Base-by-base conservation (phyloP, 2,329 filamentous ascomycete species). In the Grosmannia clavigera region DNA sequence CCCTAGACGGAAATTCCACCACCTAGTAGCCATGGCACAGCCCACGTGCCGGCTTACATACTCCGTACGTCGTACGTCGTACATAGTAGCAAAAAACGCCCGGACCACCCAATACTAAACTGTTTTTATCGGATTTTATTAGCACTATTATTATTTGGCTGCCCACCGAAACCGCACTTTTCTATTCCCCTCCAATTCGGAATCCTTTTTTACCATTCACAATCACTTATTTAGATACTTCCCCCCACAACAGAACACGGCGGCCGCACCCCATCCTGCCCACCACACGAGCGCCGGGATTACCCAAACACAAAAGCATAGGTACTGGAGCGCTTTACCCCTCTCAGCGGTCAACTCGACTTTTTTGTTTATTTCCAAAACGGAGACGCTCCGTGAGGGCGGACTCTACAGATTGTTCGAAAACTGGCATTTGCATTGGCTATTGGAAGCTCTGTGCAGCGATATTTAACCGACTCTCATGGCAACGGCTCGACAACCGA, bases 401-500 rank as follows among this genome's bases (percentile, higher is more conserved):
- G 31, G 35, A 19, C 35, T 48, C 53, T 19, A 33, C 22, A 12
- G 14, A n/a, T 5, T 12, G 6, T 12, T 12, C 12, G 19, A 35
- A 33, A 12, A 25, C 9, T 9, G n/a, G 29, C n/a, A 10, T 25
- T 57, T 27, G 40, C 25, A 25, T 55, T 55, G 52, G 52, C 31
- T 3, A 19, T 48, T 35, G 6, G 12, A 12, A 11, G 52, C 35
- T 29, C 51, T 14, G 16, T 35, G 51, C 33, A 33, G 38, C 54
- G 19, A 27, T 16, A 19, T 56, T 25, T 16, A 12, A 31, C 27
- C 10, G 27, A 50, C 38, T 56, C 61, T 62, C 59, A 64, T 64
- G 62, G 62, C 60, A 55, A 58, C 59, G 62, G 52, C 38, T 54
- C 59, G 58, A 33, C 56, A 35, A 33, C 54, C 58, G 46, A 40